Evolutionary conservation across 768 basidiomycete genomes (phyloP).

Genomic region (Tephrocybe sp.): DNA sequence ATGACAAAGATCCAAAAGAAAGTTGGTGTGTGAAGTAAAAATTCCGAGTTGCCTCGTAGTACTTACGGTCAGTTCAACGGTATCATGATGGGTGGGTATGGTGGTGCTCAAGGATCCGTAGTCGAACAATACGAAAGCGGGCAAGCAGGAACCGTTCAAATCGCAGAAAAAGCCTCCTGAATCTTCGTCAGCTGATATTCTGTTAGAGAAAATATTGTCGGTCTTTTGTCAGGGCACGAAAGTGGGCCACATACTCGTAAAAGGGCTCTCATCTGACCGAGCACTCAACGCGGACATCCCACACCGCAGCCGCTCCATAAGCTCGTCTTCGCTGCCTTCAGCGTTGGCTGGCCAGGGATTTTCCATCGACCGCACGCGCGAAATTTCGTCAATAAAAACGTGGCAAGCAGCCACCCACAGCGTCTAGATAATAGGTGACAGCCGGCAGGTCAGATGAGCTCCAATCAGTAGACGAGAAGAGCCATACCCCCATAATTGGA

Average conservation of each 20-base stretch:
- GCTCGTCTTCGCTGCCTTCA: constrained; percentile 37
- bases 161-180: constrained; percentile 44
- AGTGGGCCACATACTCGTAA: constrained; percentile 39
- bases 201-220: constrained; percentile 16
- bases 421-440: constrained; percentile 29
- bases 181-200: constrained; percentile 47
- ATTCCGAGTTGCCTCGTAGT: not conserved
- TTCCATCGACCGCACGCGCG: constrained; percentile 35
- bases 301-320: constrained; percentile 38
- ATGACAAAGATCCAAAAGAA: not conserved
- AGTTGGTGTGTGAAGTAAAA: not conserved
- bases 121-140: not conserved
- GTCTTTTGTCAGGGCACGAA: constrained; percentile 1
- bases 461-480: not conserved
- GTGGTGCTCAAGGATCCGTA: not conserved
- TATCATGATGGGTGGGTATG: constrained; percentile 19
- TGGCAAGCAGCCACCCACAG: constrained; percentile 48
- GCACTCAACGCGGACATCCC: constrained; percentile 41
- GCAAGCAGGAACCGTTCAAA: constrained; percentile 20
- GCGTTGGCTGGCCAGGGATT: constrained; percentile 28
- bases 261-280: constrained; percentile 43
- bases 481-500: constrained; percentile 53
- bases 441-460: constrained; percentile 7
- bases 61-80: constrained; percentile 10
- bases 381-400: constrained; percentile 48